Percentiles rank a stretch among this genome's conserved stretches.
Evolutionary conservation across 371 early-diverging fungal genomes (phyloP).

Genomic region (Parasitella parasitica): DNA sequence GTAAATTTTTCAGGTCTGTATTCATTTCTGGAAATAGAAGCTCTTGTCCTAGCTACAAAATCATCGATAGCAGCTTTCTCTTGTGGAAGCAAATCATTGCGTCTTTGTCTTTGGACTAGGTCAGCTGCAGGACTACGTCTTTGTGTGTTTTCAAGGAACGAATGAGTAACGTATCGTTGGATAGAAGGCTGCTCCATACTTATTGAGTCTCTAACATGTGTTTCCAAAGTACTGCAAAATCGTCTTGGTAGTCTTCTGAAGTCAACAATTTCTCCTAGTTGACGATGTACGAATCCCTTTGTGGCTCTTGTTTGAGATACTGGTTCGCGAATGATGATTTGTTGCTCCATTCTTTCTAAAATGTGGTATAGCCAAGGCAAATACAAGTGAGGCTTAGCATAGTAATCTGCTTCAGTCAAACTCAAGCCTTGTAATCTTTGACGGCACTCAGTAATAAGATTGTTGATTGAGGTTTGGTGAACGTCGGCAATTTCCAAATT

Average conservation of each 20-base stretch:
- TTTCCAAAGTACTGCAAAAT: background rate
- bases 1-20: conserved; percentile 3
- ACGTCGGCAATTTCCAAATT: background rate
- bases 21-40: background rate
- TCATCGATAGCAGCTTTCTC: conserved; percentile 1
- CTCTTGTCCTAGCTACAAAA: background rate
- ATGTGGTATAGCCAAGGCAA: conserved; percentile 1
- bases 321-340: background rate
- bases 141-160: background rate
- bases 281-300: background rate
- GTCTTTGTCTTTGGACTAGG: background rate
- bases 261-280: background rate
- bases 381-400: background rate
- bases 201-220: background rate
- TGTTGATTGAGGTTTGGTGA: background rate
- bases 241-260: background rate
- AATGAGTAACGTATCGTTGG: too few species aligned
- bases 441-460: background rate
- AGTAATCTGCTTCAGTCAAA: background rate
- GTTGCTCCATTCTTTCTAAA: background rate
- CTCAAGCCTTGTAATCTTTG: background rate
- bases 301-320: background rate
- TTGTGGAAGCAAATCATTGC: background rate
- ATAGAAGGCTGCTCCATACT: background rate
- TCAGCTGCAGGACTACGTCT: background rate